Evolutionary conservation across 495 filamentous ascomycete genomes (phyloP), one percentile per base, ranked within the genome.

Genomic region (Glonium stellatum): DNA sequence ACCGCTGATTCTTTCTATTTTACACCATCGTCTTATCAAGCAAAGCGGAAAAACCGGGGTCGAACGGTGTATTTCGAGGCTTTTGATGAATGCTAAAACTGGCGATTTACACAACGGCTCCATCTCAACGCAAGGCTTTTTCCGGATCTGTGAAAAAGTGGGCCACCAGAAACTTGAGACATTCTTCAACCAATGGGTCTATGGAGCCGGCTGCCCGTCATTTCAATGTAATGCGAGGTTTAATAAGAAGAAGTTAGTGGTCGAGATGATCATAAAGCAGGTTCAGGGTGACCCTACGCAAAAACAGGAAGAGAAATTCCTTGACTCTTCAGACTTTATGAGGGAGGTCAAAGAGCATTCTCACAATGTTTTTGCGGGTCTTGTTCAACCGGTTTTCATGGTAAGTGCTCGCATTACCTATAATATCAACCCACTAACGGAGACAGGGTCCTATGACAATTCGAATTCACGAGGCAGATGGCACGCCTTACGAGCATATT

Each of bases 401-500:
- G 39, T 72, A 73, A 51, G 31, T 69, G 55, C n/a, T 25, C 13
- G 21, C 52, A 8, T 19, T 39, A 18, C 11, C 18, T 1, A 10
- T 8, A 9, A 8, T 6, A 37, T 11, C 34, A 37, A 19, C 54
- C 11, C 48, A 18, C 39, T 44, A 44, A 44, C 13, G 13, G 18
- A 3, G 18, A 44, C 39, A 44, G 39, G 46, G 60, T 35, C 92
- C 95, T 0, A 95, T 97, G 87, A 97, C 93, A 0, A 88, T 99
- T 64, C 82, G 95, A 48, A 97, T 99, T 61, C 93, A 99, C 75
- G 93, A 99, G 74, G 95, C 93, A 25, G 95, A 99, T 70, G 93
- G 93, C 15, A 97, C 95, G 1, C 93, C 93, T 21, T 99, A 99
- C 71, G 93, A 99, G 72, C 93, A 99, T 69, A 95, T 96, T 64